Evolutionary conservation across 495 filamentous ascomycete genomes (phyloP).

Genomic region (Daldinia caldariorum): DNA sequence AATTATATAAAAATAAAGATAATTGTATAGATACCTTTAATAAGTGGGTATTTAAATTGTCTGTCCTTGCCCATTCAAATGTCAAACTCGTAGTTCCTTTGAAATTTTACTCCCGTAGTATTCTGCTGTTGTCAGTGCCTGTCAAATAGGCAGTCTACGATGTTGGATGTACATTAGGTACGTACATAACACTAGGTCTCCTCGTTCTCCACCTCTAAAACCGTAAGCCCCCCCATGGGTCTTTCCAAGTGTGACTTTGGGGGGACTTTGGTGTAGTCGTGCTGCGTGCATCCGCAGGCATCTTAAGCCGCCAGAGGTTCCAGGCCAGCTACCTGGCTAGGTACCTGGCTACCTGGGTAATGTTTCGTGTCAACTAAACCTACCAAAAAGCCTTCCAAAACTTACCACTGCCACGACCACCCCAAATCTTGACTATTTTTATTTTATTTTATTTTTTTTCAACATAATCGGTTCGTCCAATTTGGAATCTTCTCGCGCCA

Average conservation of each 20-base stretch:
- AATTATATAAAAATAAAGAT: too few species aligned
- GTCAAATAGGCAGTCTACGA: neutral
- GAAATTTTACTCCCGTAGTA: conserved; percentile 24
- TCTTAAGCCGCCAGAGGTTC: conserved; percentile 21
- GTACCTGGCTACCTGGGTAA: conserved; percentile 11
- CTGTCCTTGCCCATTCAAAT: conserved; percentile 16
- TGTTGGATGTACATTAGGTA: neutral
- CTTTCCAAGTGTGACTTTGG: conserved; percentile 10
- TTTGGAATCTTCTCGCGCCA: conserved; percentile 36
- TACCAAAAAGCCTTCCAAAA: neutral
- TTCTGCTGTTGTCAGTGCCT: too few species aligned
- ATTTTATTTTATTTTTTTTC: too few species aligned
- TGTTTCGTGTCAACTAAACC: conserved; percentile 38
- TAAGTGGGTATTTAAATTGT: neutral
- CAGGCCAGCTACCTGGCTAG: conserved; percentile 19
- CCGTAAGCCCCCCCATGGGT: conserved; percentile 27
- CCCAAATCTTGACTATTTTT: conserved; percentile 37
- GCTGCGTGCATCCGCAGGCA: conserved; percentile 14
- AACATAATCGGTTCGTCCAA: conserved; percentile 39
- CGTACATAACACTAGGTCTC: conserved; percentile 2
- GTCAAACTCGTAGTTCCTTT: conserved; percentile 15
- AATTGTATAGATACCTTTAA: too few species aligned
- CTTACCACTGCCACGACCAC: conserved; percentile 18
- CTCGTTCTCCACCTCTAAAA: conserved; percentile 29
- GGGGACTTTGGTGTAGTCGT: conserved; percentile 14